Conservation (phyloP, 352 stramenopile genomes). For the Phytophthora cryptogea region DNA sequence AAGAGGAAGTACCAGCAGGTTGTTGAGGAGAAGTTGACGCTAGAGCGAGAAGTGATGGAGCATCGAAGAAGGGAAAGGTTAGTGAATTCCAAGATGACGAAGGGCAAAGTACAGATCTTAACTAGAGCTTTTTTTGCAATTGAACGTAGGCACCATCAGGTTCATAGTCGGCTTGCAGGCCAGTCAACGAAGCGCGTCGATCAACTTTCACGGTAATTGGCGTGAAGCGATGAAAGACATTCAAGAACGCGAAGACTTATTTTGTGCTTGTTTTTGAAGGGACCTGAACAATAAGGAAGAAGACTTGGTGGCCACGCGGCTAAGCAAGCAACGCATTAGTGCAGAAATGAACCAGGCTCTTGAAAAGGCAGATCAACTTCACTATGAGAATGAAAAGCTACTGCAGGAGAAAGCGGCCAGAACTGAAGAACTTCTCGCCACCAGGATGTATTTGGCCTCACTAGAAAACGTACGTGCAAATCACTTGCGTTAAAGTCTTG, state of each 20-base stretch:
- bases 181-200: conserved; percentile 73
- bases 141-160: conserved; percentile 53
- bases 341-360: conserved; percentile 63
- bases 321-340: conserved; percentile 55
- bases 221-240: no score
- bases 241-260: no score
- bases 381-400: conserved; percentile 70
- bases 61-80: conserved; percentile 66
- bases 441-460: conserved; percentile 74
- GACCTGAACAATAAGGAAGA: conserved; percentile 64
- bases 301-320: conserved; percentile 49
- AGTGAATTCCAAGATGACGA: not conserved
- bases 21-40: conserved; percentile 59
- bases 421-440: conserved; percentile 64
- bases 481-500: not conserved
- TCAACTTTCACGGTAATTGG: conserved; percentile 52
- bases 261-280: conserved; percentile 19
- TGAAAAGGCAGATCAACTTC: conserved; percentile 54
- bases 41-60: conserved; percentile 62
- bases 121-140: not conserved
- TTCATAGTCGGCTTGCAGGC: conserved; percentile 62
- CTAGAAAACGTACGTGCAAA: conserved; percentile 52
- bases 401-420: conserved; percentile 63
- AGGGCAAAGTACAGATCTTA: not conserved
- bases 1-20: conserved; percentile 71